These are phyloP conservation scores for Omphalotus olearius DNA, from an alignment of 1,284 basidiomycete species.

Conservation along the genomic window DNA sequence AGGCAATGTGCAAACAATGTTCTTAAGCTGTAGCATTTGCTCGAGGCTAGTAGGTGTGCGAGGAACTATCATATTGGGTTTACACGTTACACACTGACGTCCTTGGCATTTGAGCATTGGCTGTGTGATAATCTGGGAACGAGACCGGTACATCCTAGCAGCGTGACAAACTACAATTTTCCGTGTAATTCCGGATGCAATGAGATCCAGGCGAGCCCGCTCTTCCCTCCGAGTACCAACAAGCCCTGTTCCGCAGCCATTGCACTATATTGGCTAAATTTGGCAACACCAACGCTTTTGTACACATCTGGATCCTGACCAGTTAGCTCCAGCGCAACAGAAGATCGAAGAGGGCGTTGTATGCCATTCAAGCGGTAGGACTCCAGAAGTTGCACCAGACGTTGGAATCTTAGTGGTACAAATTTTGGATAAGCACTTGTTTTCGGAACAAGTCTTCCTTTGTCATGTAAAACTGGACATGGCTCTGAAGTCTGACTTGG, in stretches of 20 bases:
- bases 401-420: slow-evolving; percentile 9
- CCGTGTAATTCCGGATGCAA: slow-evolving; percentile 32
- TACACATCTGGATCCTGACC: slow-evolving; percentile 34
- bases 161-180: background rate
- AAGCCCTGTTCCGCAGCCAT: slow-evolving; percentile 42
- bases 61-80: too few relatives aligned
- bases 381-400: slow-evolving; percentile 14
- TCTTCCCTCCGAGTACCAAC: slow-evolving; percentile 43
- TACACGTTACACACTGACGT: too few relatives aligned
- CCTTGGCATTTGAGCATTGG: too few relatives aligned
- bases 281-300: slow-evolving; percentile 34
- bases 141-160: too few relatives aligned
- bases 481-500: too few relatives aligned
- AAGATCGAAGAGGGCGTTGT: slow-evolving; percentile 32
- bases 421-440: too few relatives aligned
- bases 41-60: too few relatives aligned
- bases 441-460: too few relatives aligned
- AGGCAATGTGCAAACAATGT: too few relatives aligned
- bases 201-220: slow-evolving; percentile 42
- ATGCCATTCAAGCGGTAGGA: slow-evolving; percentile 30
- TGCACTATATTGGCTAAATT: slow-evolving; percentile 41
- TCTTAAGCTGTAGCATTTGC: too few relatives aligned
- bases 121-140: too few relatives aligned
- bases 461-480: too few relatives aligned
- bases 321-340: slow-evolving; percentile 33